phyloP scores from a whole-genome alignment of 1,284 basidiomycete genomes.

The Moniliophthora roreri region DNA sequence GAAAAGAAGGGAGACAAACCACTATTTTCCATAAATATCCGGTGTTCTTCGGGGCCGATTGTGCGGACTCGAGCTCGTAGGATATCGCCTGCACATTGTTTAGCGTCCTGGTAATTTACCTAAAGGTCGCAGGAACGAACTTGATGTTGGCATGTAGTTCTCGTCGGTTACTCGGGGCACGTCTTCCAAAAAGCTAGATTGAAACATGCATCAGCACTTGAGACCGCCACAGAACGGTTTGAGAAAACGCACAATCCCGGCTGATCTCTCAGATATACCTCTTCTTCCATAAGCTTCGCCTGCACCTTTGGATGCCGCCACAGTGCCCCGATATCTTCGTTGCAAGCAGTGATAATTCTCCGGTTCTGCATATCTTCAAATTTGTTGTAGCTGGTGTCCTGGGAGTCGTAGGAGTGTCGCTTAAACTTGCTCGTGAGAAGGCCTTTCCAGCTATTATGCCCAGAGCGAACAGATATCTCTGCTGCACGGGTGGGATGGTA shows the following conservation, averaged over 20 bases:
- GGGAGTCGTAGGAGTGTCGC: conserved; percentile 23
- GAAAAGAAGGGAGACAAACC: conserved; percentile 27
- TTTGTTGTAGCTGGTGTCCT: conserved; percentile 18
- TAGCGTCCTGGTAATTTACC: conserved; percentile 7
- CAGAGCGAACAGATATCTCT: conserved; percentile 48
- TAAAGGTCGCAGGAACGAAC: conserved; percentile 28
- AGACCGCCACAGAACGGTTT: neutral
- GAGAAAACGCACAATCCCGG: conserved; percentile 56
- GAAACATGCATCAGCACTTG: conserved; percentile 9
- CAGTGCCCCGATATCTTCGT: conserved; percentile 51
- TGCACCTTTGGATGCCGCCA: conserved; percentile 48
- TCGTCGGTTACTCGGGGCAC: conserved; percentile 47
- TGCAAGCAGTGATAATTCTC: conserved; percentile 52
- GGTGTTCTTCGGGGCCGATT: conserved; percentile 62
- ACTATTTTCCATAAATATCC: conserved; percentile 47
- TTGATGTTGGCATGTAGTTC: conserved; percentile 51
- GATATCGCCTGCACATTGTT: conserved; percentile 47
- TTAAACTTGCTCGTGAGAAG: conserved; percentile 26
- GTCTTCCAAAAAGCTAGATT: conserved; percentile 55
- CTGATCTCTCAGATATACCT: conserved; percentile 50
- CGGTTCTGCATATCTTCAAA: conserved; percentile 38
- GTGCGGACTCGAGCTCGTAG: conserved; percentile 65
- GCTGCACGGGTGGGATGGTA: conserved; percentile 43
- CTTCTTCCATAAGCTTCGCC: conserved; percentile 36
- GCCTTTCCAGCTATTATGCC: conserved; percentile 47